Evolutionary conservation across 225 moss, liverwort and hornwort genomes (phyloP), one percentile per base, ranked within the genome.

Genomic region (Sphagnum contortum): DNA sequence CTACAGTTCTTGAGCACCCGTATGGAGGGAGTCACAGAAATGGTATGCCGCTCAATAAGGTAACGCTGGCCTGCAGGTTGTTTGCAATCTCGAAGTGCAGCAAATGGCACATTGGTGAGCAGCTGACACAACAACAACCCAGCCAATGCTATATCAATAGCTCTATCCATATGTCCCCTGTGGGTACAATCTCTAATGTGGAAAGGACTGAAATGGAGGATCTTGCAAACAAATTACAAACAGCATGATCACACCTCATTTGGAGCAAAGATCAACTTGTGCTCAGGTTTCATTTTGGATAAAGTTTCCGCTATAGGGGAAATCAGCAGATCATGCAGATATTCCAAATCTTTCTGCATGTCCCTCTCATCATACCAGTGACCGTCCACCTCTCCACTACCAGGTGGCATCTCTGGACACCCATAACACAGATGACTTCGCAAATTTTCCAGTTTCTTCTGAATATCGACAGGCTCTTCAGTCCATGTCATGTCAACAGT

Each of bases 101-200:
- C 55, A 64, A 68, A 76, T 55, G 76, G 64, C 57, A 69, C 72
- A 62, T 64, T 50, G 2, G 63, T 64, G 29, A 72, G 54, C 57
- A 67, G 51, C 69, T 69, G 69, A 13, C 11, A 5, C 5, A 62
- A n/a, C 13, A 46, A 62, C 48, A 5, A 12, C 3, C 5, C 61
- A 47, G 47, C 48, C 44, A 12, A 14, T 70, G 62, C 12, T 50
- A 45, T 45, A n/a, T 29, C 29, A 29, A 29, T 29, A 29, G 29
- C 29, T 29, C 29, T 29, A 29, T 29, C 29, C 29, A 29, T 29
- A 29, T 29, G 29, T 29, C 29, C 29, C 29, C 29, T 29, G 29
- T 29, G 29, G 29, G 29, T 29, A 1, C 29, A 29, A 29, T 29
- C 29, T 29, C 29, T 29, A 29, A 29, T 29, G 29, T 29, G 29